Evolutionary conservation across 2,329 filamentous ascomycete species (phyloP).

Genomic region (Trichoderma breve): DNA sequence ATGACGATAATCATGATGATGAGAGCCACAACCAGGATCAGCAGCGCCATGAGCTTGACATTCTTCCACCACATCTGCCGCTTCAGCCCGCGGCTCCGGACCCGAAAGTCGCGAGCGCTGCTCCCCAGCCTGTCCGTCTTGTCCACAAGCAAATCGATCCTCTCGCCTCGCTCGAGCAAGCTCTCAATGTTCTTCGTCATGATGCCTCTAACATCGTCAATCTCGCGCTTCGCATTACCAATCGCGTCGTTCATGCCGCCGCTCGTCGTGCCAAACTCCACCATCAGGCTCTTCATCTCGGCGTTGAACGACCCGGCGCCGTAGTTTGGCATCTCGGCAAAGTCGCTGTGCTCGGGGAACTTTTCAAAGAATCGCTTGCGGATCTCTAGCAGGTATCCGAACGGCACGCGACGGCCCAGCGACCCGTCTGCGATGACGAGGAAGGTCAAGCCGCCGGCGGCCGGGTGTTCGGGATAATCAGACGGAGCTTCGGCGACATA

Average conservation of each 20-base stretch:
- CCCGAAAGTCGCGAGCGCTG: slow-evolving; percentile 84
- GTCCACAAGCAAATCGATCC: slow-evolving; percentile 90
- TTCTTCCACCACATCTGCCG: slow-evolving; percentile 99
- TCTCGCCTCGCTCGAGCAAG: slow-evolving; percentile 83
- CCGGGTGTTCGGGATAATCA: slow-evolving; percentile 55
- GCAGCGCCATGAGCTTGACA: slow-evolving; percentile 83
- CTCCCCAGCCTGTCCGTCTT: slow-evolving; percentile 93
- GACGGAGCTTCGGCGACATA: slow-evolving; percentile 85
- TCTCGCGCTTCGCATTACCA: slow-evolving; percentile 78
- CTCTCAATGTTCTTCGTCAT: slow-evolving; percentile 96
- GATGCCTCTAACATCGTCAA: slow-evolving; percentile 87
- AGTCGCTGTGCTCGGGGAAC: slow-evolving; percentile 68
- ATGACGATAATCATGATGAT: slow-evolving; percentile 57
- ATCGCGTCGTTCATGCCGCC: slow-evolving; percentile 78
- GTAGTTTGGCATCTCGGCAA: slow-evolving; percentile 77
- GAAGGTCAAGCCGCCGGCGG: slow-evolving; percentile 83
- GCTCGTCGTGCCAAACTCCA: slow-evolving; percentile 77
- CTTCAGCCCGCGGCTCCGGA: slow-evolving; percentile 81
- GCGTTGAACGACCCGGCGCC: slow-evolving; percentile 85
- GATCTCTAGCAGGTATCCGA: slow-evolving; percentile 87
- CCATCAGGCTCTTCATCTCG: slow-evolving; percentile 72
- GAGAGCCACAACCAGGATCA: slow-evolving; percentile 64
- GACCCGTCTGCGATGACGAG: slow-evolving; percentile 81
- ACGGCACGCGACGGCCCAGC: slow-evolving; percentile 83
- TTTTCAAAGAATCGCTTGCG: slow-evolving; percentile 79